Percentiles rank a stretch among this genome's conserved stretches.
Evolutionary conservation across 2,329 filamentous ascomycete species (phyloP).

Genomic region (Cylindrodendrum hubeiense): DNA sequence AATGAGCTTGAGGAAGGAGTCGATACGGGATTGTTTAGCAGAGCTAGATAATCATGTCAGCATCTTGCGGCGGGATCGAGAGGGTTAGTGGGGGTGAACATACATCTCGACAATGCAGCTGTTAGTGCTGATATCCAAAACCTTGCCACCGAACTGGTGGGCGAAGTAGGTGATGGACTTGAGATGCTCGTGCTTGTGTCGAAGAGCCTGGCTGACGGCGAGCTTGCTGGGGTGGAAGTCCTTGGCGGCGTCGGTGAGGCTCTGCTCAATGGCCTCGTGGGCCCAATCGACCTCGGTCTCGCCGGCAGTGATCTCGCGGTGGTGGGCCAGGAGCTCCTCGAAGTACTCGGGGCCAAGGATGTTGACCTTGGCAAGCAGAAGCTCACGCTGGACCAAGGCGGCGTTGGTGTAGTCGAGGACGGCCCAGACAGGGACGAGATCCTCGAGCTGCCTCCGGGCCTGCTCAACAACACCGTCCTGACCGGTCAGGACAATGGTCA

Average conservation of each 20-base stretch:
- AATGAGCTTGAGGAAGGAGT: slow-evolving; percentile 97
- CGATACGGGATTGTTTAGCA: slow-evolving; percentile 92
- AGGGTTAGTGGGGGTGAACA: slow-evolving; percentile 53
- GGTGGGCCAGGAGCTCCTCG: slow-evolving; percentile 94
- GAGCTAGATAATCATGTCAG: slow-evolving; percentile 67
- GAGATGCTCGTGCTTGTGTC: slow-evolving; percentile 97
- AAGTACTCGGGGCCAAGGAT: slow-evolving; percentile 98
- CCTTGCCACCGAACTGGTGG: slow-evolving; percentile 98
- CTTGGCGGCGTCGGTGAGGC: slow-evolving; percentile 61
- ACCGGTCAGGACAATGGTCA: slow-evolving; percentile 97
- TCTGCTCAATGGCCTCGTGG: slow-evolving; percentile 51
- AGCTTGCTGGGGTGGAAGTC: slow-evolving; percentile 94
- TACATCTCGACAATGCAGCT: slow-evolving; percentile 99
- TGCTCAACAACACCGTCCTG: slow-evolving; percentile 98
- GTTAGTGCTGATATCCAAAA: slow-evolving; percentile 96
- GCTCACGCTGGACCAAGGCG: slow-evolving; percentile 93
- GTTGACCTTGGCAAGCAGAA: slow-evolving; percentile 95
- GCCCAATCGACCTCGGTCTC: slow-evolving; percentile 60
- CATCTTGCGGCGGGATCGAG: neutral
- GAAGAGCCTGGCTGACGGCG: slow-evolving; percentile 86
- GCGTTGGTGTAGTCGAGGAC: slow-evolving; percentile 95
- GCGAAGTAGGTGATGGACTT: slow-evolving; percentile 96
- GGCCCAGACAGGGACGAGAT: slow-evolving; percentile 97
- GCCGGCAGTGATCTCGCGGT: slow-evolving; percentile 82
- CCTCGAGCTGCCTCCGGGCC: slow-evolving; percentile 93